Percentiles rank a stretch among this genome's conserved stretches.
phyloP scores from a whole-genome alignment of 768 basidiomycete genomes.

The Podaxis carcinomalis region DNA sequence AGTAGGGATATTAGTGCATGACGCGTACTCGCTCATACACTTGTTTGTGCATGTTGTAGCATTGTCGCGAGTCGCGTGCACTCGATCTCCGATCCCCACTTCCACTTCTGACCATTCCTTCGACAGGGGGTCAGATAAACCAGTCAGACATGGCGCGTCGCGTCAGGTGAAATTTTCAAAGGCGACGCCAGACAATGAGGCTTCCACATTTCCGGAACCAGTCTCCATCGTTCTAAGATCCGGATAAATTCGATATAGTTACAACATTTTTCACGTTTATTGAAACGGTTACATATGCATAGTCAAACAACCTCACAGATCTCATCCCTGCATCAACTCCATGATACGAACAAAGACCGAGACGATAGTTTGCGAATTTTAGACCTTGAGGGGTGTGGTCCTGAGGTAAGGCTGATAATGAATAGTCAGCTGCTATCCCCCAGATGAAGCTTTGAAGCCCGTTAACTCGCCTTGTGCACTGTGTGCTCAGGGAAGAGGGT shows the following conservation, averaged over 20 bases:
- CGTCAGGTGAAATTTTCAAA: not conserved
- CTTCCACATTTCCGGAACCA: not conserved
- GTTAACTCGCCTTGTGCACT: conserved; percentile 62
- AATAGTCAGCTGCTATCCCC: conserved; percentile 4
- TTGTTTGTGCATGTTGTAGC: conserved; percentile 14
- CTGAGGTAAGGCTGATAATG: conserved; percentile 76
- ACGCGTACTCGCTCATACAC: conserved; percentile 13
- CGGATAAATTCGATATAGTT: not conserved
- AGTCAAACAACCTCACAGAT: not conserved
- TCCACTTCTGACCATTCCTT: not conserved
- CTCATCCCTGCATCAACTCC: not conserved
- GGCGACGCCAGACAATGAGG: not conserved
- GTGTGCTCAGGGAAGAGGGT: conserved; percentile 83
- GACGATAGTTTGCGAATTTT: conserved; percentile 17
- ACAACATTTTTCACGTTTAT: not conserved
- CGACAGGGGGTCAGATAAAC: not conserved
- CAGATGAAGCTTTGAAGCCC: not conserved
- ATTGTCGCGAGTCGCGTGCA: not conserved
- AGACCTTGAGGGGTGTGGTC: conserved; percentile 57
- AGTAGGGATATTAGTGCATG: conserved; percentile 17
- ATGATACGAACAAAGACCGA: conserved; percentile 11
- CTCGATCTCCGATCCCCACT: not conserved
- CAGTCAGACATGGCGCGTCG: not conserved
- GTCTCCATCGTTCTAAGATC: not conserved
- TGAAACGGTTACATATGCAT: conserved; percentile 1